These are phyloP conservation scores for Rutstroemia sydowiana DNA, from an alignment of 2,329 filamentous ascomycete genomes.

Conservation along the genomic window DNA sequence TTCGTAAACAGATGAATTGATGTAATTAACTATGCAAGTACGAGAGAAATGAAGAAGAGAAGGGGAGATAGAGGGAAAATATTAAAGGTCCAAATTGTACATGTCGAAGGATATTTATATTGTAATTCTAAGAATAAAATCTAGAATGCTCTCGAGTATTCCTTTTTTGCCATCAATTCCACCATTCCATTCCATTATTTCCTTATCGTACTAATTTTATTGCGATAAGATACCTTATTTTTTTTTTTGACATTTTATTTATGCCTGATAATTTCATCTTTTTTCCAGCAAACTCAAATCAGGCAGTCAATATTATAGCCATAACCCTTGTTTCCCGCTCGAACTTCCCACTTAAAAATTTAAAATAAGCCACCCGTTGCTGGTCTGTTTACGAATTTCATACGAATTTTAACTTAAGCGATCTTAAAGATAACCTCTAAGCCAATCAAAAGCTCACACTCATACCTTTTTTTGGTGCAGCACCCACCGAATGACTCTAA, in stretches of 20 bases:
- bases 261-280: background rate
- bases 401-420: constrained; percentile 6
- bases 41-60: background rate
- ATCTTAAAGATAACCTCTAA: background rate
- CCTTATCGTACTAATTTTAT: background rate
- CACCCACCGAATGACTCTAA: background rate
- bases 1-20: background rate
- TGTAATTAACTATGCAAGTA: background rate
- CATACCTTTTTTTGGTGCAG: background rate
- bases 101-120: background rate
- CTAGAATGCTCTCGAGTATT: constrained; percentile 10
- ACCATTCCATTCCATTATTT: background rate
- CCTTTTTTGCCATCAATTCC: background rate
- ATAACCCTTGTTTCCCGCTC: too few species aligned
- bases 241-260: too few species aligned
- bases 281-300: background rate
- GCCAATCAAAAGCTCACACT: constrained; percentile 10
- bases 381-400: background rate
- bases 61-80: too few species aligned
- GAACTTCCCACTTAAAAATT: too few species aligned
- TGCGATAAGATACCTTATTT: background rate
- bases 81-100: too few species aligned
- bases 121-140: background rate
- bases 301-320: background rate
- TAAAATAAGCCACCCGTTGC: too few species aligned